Conservation (phyloP, 163 green algal genomes). For the Chlorella variabilis region DNA sequence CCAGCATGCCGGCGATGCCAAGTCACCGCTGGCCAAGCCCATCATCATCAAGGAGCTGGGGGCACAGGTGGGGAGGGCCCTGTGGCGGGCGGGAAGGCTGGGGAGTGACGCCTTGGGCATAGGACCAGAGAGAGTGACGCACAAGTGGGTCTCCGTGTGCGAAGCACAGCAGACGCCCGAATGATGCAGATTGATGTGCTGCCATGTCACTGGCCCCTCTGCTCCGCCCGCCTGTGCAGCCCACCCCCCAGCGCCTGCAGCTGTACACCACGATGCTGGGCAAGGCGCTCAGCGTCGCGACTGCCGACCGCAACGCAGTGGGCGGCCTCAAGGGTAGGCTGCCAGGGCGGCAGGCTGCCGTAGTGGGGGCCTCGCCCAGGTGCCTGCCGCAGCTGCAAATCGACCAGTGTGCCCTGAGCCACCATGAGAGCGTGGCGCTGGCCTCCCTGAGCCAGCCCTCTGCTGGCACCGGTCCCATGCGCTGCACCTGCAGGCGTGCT, state of each 20-base stretch:
- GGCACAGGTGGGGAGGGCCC: slow-evolving; percentile 4
- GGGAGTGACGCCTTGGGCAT: not conserved
- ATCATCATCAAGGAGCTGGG: slow-evolving; percentile 58
- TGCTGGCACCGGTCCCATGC: not conserved
- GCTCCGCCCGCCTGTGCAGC: no score
- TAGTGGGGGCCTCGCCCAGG: not conserved
- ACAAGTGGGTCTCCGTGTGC: no score
- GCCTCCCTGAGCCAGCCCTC: no score
- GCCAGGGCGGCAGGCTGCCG: no score
- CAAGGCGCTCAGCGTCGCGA: not conserved
- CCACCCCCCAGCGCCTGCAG: not conserved
- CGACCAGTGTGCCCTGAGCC: no score
- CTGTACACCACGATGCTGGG: not conserved
- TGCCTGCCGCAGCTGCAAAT: no score
- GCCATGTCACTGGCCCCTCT: no score
- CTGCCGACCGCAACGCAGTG: not conserved
- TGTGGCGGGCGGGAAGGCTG: not conserved
- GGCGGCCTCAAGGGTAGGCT: slow-evolving; percentile 13
- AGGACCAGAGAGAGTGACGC: no score
- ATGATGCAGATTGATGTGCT: no score
- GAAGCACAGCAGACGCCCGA: no score
- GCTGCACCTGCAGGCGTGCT: not conserved
- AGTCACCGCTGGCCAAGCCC: slow-evolving; percentile 28
- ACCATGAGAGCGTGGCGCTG: no score
- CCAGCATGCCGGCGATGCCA: slow-evolving; percentile 27